phyloP scores from a whole-genome alignment of 345 rosid genomes.

The Laguncularia racemosa region DNA sequence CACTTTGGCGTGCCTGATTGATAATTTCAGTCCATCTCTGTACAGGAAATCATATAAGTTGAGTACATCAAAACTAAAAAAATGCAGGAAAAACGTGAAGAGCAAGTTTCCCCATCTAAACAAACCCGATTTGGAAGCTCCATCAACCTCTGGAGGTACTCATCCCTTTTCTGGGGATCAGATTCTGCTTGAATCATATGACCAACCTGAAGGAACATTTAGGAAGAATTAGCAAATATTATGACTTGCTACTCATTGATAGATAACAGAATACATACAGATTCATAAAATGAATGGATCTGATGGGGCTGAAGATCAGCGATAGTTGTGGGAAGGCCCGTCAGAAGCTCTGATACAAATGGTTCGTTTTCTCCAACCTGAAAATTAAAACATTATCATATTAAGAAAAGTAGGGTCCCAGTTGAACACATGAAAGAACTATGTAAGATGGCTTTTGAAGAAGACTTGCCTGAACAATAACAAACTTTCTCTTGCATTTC shows the following conservation, averaged over 20 bases:
- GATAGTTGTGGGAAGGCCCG: conserved; percentile 91
- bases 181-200: conserved; percentile 98
- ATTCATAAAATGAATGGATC: conserved; percentile 95
- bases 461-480: conserved; percentile 65
- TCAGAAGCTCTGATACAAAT: conserved; percentile 94
- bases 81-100: background rate
- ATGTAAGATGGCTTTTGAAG: too few relatives aligned
- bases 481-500: conserved; percentile 97
- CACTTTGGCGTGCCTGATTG: conserved; percentile 92
- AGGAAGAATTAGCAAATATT: too few relatives aligned
- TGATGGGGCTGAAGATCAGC: conserved; percentile 98
- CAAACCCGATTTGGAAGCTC: conserved; percentile 87
- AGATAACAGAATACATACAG: conserved; percentile 33
- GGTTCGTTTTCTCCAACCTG: conserved; percentile 98
- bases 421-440: background rate
- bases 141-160: conserved; percentile 91
- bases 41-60: conserved; percentile 15
- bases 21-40: conserved; percentile 98
- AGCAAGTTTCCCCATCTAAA: background rate
- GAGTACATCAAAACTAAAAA: background rate
- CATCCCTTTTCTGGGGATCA: conserved; percentile 95
- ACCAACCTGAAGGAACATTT: conserved; percentile 52
- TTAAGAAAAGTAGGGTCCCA: background rate
- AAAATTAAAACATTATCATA: conserved; percentile 10
- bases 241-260: too few relatives aligned